phyloP scores from a whole-genome alignment of 106 monocot genomes.

The Vanilla planifolia region DNA sequence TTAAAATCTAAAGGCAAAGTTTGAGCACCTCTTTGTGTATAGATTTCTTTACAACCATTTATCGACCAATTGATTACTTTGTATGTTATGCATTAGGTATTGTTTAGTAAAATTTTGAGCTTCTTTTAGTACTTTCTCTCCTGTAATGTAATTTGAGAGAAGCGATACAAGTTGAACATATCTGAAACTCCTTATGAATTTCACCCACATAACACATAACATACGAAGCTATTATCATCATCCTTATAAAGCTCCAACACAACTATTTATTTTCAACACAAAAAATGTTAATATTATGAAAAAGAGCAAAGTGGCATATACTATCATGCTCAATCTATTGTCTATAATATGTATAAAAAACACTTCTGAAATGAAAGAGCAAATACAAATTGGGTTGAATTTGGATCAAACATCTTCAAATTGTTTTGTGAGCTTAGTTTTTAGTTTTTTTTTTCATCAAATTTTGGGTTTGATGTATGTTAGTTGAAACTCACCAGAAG shows the following conservation, averaged over 20 bases:
- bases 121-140: constrained; percentile 21
- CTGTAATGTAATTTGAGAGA: constrained; percentile 21
- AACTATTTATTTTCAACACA: no score
- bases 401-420: constrained; percentile 12
- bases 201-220: constrained; percentile 18
- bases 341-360: no score
- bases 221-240: constrained; percentile 13
- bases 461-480: no score
- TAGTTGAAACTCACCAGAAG: no score
- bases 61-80: constrained; percentile 14
- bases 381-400: no score
- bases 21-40: constrained; percentile 16
- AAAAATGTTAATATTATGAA: no score
- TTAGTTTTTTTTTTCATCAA: no score
- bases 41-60: constrained; percentile 23
- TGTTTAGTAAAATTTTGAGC: not conserved
- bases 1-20: not conserved
- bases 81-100: constrained; percentile 8
- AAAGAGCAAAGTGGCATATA: no score
- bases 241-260: constrained; percentile 16
- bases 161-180: no score
- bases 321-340: no score
- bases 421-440: constrained; percentile 15
- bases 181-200: constrained; percentile 17
- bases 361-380: no score